Evolutionary conservation across 164 flowering plant genomes (phyloP), one percentile per base, ranked within the genome.

Genomic region (Annona squamosa): DNA sequence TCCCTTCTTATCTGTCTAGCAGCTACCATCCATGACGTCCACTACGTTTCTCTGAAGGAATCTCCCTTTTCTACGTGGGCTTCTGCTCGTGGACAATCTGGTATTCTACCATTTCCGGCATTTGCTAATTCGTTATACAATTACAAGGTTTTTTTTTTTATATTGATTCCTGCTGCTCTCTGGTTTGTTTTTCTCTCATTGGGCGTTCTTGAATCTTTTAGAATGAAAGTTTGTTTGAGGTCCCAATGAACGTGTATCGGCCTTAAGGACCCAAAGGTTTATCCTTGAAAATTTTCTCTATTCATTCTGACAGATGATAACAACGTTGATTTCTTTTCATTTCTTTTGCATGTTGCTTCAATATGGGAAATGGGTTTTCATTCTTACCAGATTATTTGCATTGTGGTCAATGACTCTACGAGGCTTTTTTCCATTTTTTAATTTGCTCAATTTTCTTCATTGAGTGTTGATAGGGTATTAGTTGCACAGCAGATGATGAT

Each of bases 401-500:
- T 64, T 64, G 42, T 64, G 5, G 16, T 66, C 12, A 43, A 42
- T 44, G 47, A 66, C 9, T 66, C 68, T 66, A 42, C 43, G 37
- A 26, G 47, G 5, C 48, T 66, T 17, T 44, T 26, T 66, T 42
- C 68, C 12, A 4, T 66, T 13, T 37, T 65, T 64, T 63, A 26
- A 63, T 64, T 26, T 52, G 37, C 37, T 26, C 37, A 19, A 5
- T 37, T 19, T 43, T 66, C 2, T 42, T 66, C 47, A 66, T 66
- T 42, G 42, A 46, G 68, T 17, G 42, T 66, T 41, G 68, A 37
- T 66, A 12, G 13, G 43, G 68, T 66, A 43, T 66, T 66, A 46
- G 43, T 66, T 42, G 17, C 17, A 66, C 46, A 66, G 42, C 68
- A 66, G 77, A 75, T 82, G 73, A 46, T 69, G 76, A 45, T 47